Evolutionary conservation across 495 filamentous ascomycete species (phyloP).

Genomic region (Tuber indicum): DNA sequence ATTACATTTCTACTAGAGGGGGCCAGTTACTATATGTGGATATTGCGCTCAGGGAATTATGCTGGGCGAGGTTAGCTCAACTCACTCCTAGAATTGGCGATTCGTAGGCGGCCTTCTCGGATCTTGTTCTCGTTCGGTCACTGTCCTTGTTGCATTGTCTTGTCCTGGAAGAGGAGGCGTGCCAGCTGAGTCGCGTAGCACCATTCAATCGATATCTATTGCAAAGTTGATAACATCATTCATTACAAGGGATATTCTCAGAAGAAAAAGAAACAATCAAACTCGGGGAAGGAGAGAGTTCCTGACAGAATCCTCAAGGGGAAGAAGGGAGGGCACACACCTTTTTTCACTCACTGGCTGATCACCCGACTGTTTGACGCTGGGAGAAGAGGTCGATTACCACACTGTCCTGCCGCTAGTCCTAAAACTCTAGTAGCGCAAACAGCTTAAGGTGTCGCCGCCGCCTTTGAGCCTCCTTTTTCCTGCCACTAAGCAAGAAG

Average conservation of each 20-base stretch:
- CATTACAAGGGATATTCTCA: constrained; percentile 17
- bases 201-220: constrained; percentile 22
- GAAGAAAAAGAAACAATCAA: constrained; percentile 13
- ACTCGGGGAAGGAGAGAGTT: constrained; percentile 6
- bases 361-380: constrained; percentile 33
- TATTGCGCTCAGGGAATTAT: constrained; percentile 33
- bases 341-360: constrained; percentile 32
- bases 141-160: constrained; percentile 20
- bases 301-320: constrained; percentile 17
- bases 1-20: constrained; percentile 16
- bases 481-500: constrained; percentile 32
- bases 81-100: constrained; percentile 23
- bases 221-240: background rate
- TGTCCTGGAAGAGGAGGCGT: constrained; percentile 7
- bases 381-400: constrained; percentile 27
- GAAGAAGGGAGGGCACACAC: constrained; percentile 27
- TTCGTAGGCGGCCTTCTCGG: constrained; percentile 28
- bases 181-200: constrained; percentile 10
- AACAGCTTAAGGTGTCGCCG: constrained; percentile 33
- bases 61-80: constrained; percentile 30
- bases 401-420: constrained; percentile 36
- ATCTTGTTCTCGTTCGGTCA: constrained; percentile 7
- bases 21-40: constrained; percentile 31
- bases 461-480: constrained; percentile 36
- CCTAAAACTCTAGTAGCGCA: constrained; percentile 35